Percentiles rank a stretch among this genome's conserved stretches.
Conservation (phyloP, 2,329 filamentous ascomycete genomes). For the Teratosphaeria pseudoeucalypti region DNA sequence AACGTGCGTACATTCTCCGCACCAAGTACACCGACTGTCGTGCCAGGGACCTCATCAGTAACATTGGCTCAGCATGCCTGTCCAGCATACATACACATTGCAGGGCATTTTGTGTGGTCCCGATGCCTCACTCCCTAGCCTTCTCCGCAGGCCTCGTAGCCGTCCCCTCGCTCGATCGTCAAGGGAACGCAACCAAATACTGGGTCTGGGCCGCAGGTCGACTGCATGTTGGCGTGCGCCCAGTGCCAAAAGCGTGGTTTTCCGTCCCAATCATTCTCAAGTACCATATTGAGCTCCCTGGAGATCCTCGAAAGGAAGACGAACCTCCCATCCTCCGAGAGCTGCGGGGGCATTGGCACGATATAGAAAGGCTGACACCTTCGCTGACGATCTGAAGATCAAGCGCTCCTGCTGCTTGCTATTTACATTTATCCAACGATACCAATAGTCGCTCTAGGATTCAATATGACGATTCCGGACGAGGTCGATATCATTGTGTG, state of each 20-base stretch:
- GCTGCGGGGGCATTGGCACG: neutral
- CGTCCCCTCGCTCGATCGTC: neutral
- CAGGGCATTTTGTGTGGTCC: neutral
- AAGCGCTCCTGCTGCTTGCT: neutral
- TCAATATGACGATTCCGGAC: constrained; percentile 54
- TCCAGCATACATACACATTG: neutral
- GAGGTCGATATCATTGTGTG: constrained; percentile 75
- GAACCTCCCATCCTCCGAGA: neutral
- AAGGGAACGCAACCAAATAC: neutral
- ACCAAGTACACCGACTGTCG: neutral
- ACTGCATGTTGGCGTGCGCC: neutral
- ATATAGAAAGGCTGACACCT: neutral
- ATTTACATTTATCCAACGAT: neutral
- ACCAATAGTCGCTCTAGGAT: neutral
- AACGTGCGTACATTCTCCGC: neutral
- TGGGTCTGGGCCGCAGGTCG: neutral
- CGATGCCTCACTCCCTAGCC: neutral
- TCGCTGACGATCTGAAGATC: neutral
- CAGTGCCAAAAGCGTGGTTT: neutral
- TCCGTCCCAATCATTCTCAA: neutral
- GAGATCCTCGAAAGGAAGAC: neutral
- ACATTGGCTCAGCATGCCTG: neutral
- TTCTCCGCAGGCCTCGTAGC: neutral
- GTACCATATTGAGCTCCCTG: neutral
- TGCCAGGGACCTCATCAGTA: neutral